Base-by-base conservation (phyloP, 148 eudicot genomes). In the Dysphania ambrosioides region DNA sequence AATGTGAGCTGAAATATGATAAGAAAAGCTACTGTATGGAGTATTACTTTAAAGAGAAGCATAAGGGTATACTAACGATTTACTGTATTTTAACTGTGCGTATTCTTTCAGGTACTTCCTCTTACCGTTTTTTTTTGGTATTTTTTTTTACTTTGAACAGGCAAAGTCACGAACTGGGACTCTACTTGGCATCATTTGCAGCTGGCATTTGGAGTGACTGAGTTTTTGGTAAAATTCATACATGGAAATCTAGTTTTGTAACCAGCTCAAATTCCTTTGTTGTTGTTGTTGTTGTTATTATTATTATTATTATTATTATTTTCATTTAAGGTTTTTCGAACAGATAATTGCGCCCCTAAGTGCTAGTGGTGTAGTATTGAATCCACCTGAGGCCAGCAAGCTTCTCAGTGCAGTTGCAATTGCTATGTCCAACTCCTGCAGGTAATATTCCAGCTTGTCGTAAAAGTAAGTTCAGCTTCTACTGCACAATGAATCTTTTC, bases 351-450 rank as follows among this genome's bases (percentile, higher is more conserved):
- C 97, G 60, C 98, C 98, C 30, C 93, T 87, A 83, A 91, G 98
- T 87, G 97, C 93, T 60, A 93, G 97, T 24, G 90, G 98, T 36
- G 98, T 93, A 70, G 85, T 93, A 76, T 87, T 91, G 74, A 97
- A 93, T 76, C 82, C 98, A 51, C 98, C 98, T 49, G 98, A 93
- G 87, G 97, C 95, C 75, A 91, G 98, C 91, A 93, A 93, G 81
- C 97, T 93, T 77, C 87, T 93, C 60, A 93, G 98, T 82, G 97
- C 98, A 41, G 90, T 93, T 66, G 98, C 98, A 69, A 93, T 93
- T 84, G 98, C 98, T 78, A 82, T 87, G 75, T 91, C 98, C 51
- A 93, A 93, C 80, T 87, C 93, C 74, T 86, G 89, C 71, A 89
- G 98, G 98, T 93, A 76, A 73, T 81, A 47, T 56, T 73, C n/a